Evolutionary conservation across 2,329 filamentous ascomycete genomes (phyloP).

Genomic region (Ophiostoma piceae): DNA sequence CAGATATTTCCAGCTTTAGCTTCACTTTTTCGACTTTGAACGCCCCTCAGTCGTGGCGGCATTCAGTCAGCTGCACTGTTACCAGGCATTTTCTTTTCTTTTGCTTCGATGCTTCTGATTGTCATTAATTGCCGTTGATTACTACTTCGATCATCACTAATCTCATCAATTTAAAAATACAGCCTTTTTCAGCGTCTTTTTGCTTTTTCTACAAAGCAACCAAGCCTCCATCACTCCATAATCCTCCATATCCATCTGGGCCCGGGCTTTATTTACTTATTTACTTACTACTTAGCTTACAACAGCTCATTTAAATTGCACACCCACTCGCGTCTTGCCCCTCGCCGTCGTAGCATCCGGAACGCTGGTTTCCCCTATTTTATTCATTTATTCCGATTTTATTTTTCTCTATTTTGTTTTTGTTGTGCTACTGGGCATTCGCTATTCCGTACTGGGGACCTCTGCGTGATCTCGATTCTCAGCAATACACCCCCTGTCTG

Average conservation of each 20-base stretch:
- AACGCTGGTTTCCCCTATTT: conserved; percentile 21
- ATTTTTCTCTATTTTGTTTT: not conserved
- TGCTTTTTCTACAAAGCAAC: not conserved
- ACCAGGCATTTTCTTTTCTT: not conserved
- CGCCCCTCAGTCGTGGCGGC: not conserved
- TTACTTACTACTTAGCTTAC: too few species aligned
- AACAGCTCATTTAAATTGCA: conserved; percentile 22
- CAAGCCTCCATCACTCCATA: not conserved
- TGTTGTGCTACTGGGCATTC: not conserved
- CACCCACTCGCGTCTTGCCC: conserved; percentile 18
- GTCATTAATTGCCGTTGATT: not conserved
- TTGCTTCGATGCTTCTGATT: not conserved
- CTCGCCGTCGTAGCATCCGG: conserved; percentile 23
- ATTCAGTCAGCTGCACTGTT: not conserved
- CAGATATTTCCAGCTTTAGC: not conserved
- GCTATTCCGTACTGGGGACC: not conserved
- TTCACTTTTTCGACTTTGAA: conserved; percentile 3
- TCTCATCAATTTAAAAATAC: not conserved
- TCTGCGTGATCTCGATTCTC: conserved; percentile 6
- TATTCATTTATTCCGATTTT: not conserved
- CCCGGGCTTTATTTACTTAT: conserved; percentile 6
- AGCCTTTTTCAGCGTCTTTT: not conserved
- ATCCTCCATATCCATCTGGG: too few species aligned
- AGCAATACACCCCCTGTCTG: not conserved
- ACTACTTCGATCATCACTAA: not conserved